Conservation (phyloP, 495 filamentous ascomycete genomes). For the Aspergillus panamensis region DNA sequence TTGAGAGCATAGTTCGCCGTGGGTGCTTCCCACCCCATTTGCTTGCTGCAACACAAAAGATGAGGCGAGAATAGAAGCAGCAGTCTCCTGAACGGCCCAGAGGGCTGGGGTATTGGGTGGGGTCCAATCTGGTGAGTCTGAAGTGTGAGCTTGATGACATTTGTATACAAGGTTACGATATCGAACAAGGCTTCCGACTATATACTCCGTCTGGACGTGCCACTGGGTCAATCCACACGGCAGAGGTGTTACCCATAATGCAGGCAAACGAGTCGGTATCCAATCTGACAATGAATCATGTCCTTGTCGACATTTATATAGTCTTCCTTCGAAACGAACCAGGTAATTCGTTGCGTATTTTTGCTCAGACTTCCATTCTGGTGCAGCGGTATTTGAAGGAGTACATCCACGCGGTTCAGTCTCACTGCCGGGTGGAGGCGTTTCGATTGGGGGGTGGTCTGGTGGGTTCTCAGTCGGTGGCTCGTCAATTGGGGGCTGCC, state of each 20-base stretch:
- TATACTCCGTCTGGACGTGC: not conserved
- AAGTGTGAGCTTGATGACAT: not conserved
- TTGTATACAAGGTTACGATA: not conserved
- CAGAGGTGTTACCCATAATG: not conserved
- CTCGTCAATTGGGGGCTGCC: not conserved
- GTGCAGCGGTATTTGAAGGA: not conserved
- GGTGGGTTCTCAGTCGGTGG: not conserved
- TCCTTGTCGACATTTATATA: not conserved
- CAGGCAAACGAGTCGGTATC: not conserved
- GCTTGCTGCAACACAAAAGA: not conserved
- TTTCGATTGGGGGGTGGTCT: not conserved
- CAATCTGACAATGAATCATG: not conserved
- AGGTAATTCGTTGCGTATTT: not conserved
- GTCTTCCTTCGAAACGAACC: not conserved
- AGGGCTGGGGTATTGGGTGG: not conserved
- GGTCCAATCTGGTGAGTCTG: not conserved
- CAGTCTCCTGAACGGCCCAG: not conserved
- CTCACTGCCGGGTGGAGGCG: not conserved
- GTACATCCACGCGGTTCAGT: not conserved
- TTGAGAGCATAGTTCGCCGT: not conserved
- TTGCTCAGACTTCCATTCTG: not conserved
- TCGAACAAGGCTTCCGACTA: not conserved
- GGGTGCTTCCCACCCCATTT: not conserved
- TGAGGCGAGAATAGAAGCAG: not conserved
- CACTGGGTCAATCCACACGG: not conserved